Base-by-base conservation (phyloP, 805 yeast species). In the Myxozyma sirexii region DNA sequence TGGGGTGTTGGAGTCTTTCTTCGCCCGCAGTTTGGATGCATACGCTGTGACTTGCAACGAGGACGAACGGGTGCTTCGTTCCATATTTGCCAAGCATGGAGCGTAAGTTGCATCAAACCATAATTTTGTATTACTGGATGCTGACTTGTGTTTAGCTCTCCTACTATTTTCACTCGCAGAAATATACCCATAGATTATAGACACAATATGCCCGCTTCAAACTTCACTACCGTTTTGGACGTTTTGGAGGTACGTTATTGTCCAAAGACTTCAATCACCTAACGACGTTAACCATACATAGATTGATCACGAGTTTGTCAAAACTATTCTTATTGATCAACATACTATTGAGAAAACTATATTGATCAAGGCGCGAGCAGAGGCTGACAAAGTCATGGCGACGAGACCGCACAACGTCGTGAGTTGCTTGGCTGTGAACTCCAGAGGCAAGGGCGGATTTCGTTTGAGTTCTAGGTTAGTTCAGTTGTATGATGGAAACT, bases 21-120 rank as follows among this genome's bases (percentile, higher is more conserved):
- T 90, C 31, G 78, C 78, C 1, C 72, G 75, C 8, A 72, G 82
- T 0, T 71, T 88, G 7, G 83, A 79, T 41, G 77, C 90, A 0
- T 90, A 90, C 72, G 77, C 88, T 37, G 97, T 90, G 0, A 78
- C 82, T 37, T 82, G 81, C 68, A 81, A 77, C 47, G 77, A 78
- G 29, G 98, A 93, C 70, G 78, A 84, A 45, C 70, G 71, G 10
- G 8, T 51, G 17, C 65, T 76, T 19, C 27, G 27, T 19, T 15
- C 26, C 3, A 51, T 62, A 8, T 37, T 60, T 31, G 29, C 26
- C 13, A 54, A 35, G 19, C 49, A 38, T 33, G 67, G 72, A 1
- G 68, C 86, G 52, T 74, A 77, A 13, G 64, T 69, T 12, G 1
- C 7, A 4, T 31, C 0, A 17, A 7, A 7, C 27, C 63, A 78